phyloP scores from a whole-genome alignment of 176 grass and related monocot species.

The Musa schizocarpa region DNA sequence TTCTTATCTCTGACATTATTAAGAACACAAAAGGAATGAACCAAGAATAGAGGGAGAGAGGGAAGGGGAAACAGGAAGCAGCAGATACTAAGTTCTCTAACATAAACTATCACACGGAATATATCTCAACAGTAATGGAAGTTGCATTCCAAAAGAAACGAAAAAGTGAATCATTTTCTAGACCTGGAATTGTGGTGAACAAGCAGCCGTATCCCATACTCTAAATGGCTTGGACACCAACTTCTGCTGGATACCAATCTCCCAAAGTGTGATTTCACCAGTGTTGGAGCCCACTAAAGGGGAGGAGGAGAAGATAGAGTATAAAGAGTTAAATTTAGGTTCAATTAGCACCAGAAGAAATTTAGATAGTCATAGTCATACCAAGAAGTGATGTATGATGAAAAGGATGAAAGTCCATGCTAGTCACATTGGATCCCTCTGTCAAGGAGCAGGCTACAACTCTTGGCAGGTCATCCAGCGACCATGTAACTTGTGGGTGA shows the following conservation, averaged over 20 bases:
- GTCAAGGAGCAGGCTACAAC: slow-evolving; percentile 57
- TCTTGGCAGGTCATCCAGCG: slow-evolving; percentile 83
- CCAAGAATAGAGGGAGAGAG: too few relatives aligned
- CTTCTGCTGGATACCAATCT: slow-evolving; percentile 66
- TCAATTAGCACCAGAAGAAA: background rate
- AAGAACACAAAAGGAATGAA: too few relatives aligned
- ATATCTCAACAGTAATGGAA: too few relatives aligned
- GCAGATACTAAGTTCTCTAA: too few relatives aligned
- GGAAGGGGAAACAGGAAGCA: too few relatives aligned
- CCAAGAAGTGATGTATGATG: slow-evolving; percentile 84
- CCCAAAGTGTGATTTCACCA: slow-evolving; percentile 88
- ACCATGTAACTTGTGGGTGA: slow-evolving; percentile 60
- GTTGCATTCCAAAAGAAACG: background rate
- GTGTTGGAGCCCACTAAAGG: slow-evolving; percentile 65
- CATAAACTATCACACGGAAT: too few relatives aligned
- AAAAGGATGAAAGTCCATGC: slow-evolving; percentile 94
- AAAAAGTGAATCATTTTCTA: background rate
- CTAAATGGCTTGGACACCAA: slow-evolving; percentile 78
- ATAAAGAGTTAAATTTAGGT: background rate
- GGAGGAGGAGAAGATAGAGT: slow-evolving; percentile 17
- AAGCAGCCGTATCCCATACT: slow-evolving; percentile 48
- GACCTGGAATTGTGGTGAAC: slow-evolving; percentile 64
- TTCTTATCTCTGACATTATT: too few relatives aligned
- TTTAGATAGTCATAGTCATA: slow-evolving; percentile 22
- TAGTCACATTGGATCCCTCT: slow-evolving; percentile 76